Conservation (phyloP, 2,329 filamentous ascomycete genomes). For the Corniculantispora saksenae region DNA sequence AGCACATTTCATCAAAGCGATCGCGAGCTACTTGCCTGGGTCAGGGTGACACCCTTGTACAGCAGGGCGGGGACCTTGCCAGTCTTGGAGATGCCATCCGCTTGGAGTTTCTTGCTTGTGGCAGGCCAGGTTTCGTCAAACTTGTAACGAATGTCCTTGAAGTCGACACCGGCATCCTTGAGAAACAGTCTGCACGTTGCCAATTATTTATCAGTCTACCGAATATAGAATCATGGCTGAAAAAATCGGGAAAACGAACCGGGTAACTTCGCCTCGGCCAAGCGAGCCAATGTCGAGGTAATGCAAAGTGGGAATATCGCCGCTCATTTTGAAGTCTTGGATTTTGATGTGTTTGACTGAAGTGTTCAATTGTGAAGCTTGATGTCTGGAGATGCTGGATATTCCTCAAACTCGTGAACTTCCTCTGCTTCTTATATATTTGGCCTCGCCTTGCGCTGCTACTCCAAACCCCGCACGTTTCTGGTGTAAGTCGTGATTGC, state of each 20-base stretch:
- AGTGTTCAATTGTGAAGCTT: background rate
- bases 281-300: conserved; percentile 30
- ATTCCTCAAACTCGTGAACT: background rate
- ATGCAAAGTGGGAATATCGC: conserved; percentile 24
- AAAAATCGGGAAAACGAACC: conserved; percentile 20
- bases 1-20: background rate
- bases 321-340: background rate
- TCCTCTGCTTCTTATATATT: background rate
- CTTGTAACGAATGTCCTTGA: conserved; percentile 30
- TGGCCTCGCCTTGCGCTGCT: background rate
- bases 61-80: conserved; percentile 37
- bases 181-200: background rate
- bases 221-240: background rate
- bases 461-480: background rate
- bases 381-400: background rate
- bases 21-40: conserved; percentile 21
- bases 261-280: conserved; percentile 31
- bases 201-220: background rate
- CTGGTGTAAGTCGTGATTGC: background rate
- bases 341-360: background rate
- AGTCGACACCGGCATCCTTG: conserved; percentile 23
- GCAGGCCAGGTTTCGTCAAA: conserved; percentile 30
- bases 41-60: conserved; percentile 35
- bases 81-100: conserved; percentile 31
- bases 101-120: conserved; percentile 41